These are phyloP conservation scores for Gonium pectorale DNA, from an alignment of 139 green algal genomes.

Conservation along the genomic window DNA sequence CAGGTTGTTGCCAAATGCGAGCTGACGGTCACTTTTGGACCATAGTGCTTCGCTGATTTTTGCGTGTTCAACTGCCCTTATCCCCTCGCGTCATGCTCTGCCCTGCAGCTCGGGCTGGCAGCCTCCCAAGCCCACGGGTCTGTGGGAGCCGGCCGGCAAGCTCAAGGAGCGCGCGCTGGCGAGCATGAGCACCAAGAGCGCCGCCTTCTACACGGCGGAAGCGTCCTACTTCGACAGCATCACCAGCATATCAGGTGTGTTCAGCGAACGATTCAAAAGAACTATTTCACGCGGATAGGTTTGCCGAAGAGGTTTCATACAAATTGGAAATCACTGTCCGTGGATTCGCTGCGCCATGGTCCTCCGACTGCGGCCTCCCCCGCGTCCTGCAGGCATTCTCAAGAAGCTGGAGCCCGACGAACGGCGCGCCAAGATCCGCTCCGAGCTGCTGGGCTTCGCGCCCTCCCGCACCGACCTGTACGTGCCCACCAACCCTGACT, in stretches of 20 bases:
- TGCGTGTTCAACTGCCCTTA: no score
- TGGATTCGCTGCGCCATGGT: no score
- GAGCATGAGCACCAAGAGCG: slow-evolving; percentile 55
- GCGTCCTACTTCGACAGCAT: slow-evolving; percentile 83
- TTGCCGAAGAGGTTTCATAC: no score
- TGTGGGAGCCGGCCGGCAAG: slow-evolving; percentile 81
- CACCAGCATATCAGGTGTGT: slow-evolving; percentile 72
- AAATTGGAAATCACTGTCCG: no score
- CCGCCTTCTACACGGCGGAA: slow-evolving; percentile 75
- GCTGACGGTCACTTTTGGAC: no score
- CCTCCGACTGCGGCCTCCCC: no score
- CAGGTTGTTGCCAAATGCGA: no score
- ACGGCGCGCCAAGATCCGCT: slow-evolving; percentile 63
- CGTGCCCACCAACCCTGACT: slow-evolving; percentile 88
- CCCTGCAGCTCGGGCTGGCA: slow-evolving; percentile 85
- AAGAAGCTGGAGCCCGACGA: slow-evolving; percentile 76
- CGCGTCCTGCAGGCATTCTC: slow-evolving; percentile 51
- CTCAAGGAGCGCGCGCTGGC: slow-evolving; percentile 65
- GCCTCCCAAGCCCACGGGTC: slow-evolving; percentile 83
- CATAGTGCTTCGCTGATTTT: no score
- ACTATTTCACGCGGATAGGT: no score
- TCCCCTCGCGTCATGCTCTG: no score
- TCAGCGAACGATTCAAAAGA: no score
- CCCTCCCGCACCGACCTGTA: slow-evolving; percentile 84
- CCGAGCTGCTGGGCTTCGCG: slow-evolving; percentile 62